Evolutionary conservation across 768 basidiomycete genomes (phyloP).

Genomic region (Boletellus sp.): DNA sequence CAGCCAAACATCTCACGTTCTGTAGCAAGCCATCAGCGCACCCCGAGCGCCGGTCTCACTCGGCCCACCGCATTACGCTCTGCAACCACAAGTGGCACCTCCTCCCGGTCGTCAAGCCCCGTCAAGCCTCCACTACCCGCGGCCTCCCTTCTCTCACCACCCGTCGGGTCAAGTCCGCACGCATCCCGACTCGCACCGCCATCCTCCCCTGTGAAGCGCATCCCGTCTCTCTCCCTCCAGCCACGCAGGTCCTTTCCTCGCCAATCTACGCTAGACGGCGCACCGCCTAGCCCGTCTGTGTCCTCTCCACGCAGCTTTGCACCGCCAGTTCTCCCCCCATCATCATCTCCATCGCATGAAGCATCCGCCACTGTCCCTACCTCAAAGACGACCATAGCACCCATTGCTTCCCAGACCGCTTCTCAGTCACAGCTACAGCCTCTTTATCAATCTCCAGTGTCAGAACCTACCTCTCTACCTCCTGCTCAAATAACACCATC

Average conservation of each 20-base stretch:
- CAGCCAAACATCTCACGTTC: conserved; percentile 28
- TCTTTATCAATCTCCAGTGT: conserved; percentile 18
- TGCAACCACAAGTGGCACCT: conserved; percentile 27
- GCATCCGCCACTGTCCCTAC: conserved; percentile 9
- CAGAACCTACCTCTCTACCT: conserved; percentile 8
- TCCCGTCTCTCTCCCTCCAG: conserved; percentile 43
- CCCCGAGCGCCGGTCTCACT: conserved; percentile 46
- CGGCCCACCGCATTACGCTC: conserved; percentile 43
- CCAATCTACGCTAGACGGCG: conserved; percentile 37
- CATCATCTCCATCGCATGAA: conserved; percentile 23
- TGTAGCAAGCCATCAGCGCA: conserved; percentile 54
- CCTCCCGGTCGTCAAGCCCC: conserved; percentile 67
- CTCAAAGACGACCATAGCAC: conserved; percentile 38
- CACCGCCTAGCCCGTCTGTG: conserved; percentile 27
- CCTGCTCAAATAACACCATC: conserved; percentile 17
- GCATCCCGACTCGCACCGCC: conserved; percentile 31
- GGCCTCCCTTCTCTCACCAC: conserved; percentile 27
- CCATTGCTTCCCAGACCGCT: conserved; percentile 32
- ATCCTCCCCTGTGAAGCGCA: conserved; percentile 59
- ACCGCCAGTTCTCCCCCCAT: conserved; percentile 5
- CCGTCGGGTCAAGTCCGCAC: conserved; percentile 26
- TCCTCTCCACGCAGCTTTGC: conserved; percentile 26
- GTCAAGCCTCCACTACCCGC: conserved; percentile 38
- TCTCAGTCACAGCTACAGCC: conserved; percentile 25
- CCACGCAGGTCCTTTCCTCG: conserved; percentile 50